Evolutionary conservation across 805 yeast species (phyloP), one percentile per base, ranked within the genome.

Genomic region (Cyberlindnera xylosilytica): DNA sequence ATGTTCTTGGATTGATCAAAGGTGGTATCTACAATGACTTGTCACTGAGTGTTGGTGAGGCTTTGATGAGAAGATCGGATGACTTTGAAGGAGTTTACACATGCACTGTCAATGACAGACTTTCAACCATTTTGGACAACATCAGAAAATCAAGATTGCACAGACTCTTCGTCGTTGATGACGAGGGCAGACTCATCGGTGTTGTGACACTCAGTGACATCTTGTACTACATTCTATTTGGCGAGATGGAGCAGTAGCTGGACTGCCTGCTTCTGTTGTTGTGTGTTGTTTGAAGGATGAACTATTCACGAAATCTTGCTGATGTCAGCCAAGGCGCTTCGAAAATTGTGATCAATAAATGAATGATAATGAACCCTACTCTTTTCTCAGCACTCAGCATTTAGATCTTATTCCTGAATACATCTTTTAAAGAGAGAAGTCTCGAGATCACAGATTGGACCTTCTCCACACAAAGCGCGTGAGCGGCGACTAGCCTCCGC

Each of bases 11-110:
- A 0, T 70, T 93, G 53, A 88, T 93, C 45, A 91, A 90, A 64
- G 96, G 97, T 30, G 97, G 97, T 4, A 81, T 89, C 59, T 89
- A 91, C 58, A 84, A 89, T 28, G 98, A 93, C 63, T 69, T 91
- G 47, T 84, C 89, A 30, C 70, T 93, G 52, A 83, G 91, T 45
- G 97, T 93, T 4, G 99, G 99, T 3, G 97, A 93, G 63, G 98
- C 98, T 0, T 70, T 93, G 40, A 79, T 93, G 80, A 80, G 96
- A 64, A 73, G 96, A 59, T 82, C 96, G 4, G 97, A 90, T 53
- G 97, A 93, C 61, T 93, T 91, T 56, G 98, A 93, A 64, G 99
- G 99, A 45, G 98, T 93, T 12, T 87, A 89, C 65, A 93, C 98
- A 0, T 93, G 99, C 65, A 87, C 97, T 0, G 73, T 81, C 51